phyloP scores from a whole-genome alignment of 331 rosid species.

The Spiraea crenata region DNA sequence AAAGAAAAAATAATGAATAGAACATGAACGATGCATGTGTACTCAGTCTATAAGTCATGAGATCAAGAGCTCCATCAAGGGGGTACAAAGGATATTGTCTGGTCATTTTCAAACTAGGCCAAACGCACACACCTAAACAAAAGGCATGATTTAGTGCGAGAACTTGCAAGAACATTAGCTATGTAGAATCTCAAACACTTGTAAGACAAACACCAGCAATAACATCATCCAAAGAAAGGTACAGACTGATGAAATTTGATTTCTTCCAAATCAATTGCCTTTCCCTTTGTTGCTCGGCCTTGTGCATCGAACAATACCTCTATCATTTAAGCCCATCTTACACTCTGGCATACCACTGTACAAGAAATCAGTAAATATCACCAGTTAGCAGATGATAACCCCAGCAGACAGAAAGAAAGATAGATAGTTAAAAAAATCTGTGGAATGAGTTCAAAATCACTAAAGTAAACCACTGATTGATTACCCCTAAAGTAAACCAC shows the following conservation, averaged over 20 bases:
- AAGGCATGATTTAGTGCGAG: slow-evolving; percentile 34
- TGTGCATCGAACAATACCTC: slow-evolving; percentile 93
- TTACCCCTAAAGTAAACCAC: no score
- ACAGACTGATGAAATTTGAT: slow-evolving; percentile 97
- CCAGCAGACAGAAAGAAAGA: neutral
- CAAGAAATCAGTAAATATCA: slow-evolving; percentile 25
- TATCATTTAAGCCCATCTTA: slow-evolving; percentile 92
- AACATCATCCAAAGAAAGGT: slow-evolving; percentile 34
- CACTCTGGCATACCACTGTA: slow-evolving; percentile 99
- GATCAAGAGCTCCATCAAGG: slow-evolving; percentile 96
- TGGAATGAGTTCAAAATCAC: neutral
- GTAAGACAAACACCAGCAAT: slow-evolving; percentile 9
- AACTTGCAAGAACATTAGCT: slow-evolving; percentile 23
- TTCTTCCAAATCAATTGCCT: slow-evolving; percentile 97
- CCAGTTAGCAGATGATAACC: slow-evolving; percentile 5
- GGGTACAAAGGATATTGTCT: slow-evolving; percentile 93
- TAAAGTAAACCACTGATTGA: neutral
- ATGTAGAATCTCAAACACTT: slow-evolving; percentile 8
- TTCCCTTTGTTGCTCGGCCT: slow-evolving; percentile 91
- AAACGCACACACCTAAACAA: slow-evolving; percentile 88
- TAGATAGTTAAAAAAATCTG: neutral
- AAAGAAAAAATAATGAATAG: slow-evolving; percentile 12
- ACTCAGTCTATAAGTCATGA: slow-evolving; percentile 94
- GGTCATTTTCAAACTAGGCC: slow-evolving; percentile 98
- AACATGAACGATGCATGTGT: slow-evolving; percentile 67